A percentile compares a stretch with the other conserved stretches of the same genome.
These are phyloP conservation scores for Goniomonas avonlea DNA, from an alignment of 78 protist genomes.

Conservation along the genomic window DNA sequence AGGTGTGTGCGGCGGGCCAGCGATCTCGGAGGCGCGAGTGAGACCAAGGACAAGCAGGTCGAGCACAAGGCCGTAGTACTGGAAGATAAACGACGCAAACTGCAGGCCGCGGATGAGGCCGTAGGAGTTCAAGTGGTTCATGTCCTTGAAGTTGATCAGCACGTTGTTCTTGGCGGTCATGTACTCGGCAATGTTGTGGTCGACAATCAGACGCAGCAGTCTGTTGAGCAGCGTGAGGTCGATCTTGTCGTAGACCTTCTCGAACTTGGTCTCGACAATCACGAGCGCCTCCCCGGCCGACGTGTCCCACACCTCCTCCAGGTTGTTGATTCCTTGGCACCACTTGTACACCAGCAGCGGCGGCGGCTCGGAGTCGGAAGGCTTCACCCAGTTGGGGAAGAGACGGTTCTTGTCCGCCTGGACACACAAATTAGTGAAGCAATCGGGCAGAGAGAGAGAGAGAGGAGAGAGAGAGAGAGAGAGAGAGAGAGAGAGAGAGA, in stretches of 20 bases:
- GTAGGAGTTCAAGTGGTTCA: constrained; percentile 90
- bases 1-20: constrained; percentile 92
- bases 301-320: constrained; percentile 85
- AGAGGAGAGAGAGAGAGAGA: too few relatives aligned
- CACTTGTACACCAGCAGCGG: constrained; percentile 99
- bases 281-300: constrained; percentile 88
- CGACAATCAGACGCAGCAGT: constrained; percentile 93
- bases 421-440: too few relatives aligned
- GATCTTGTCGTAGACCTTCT: constrained; percentile 87
- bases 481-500: too few relatives aligned
- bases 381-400: constrained; percentile 99
- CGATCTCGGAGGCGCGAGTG: constrained; percentile 92
- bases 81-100: constrained; percentile 90
- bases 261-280: constrained; percentile 72
- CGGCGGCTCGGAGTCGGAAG: constrained; percentile 98
- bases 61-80: constrained; percentile 81
- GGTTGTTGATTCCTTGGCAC: constrained; percentile 98
- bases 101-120: constrained; percentile 99
- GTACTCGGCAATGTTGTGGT: constrained; percentile 98
- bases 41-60: constrained; percentile 95
- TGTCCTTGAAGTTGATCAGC: constrained; percentile 92
- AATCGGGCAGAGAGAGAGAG: too few relatives aligned
- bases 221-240: constrained; percentile 96
- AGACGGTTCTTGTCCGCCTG: constrained; percentile 93
- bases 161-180: constrained; percentile 98